phyloP scores from a whole-genome alignment of 2,329 filamentous ascomycete genomes.

The Calonectria pseudoreteaudii region DNA sequence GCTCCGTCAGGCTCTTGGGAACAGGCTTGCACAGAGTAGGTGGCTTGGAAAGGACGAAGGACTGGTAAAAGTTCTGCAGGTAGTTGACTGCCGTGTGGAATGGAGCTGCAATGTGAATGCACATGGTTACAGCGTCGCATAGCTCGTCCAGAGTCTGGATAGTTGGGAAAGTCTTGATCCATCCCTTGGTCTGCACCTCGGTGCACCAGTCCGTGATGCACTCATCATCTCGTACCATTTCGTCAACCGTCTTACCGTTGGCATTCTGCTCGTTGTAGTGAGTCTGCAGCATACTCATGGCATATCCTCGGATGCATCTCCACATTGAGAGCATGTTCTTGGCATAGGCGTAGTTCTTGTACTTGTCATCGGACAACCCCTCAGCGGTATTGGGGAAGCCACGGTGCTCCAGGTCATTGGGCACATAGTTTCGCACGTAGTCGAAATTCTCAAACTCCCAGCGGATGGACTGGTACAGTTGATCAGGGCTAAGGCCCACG shows the following conservation, averaged over 20 bases:
- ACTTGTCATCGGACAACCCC: conserved; percentile 49
- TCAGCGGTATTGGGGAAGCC: conserved; percentile 54
- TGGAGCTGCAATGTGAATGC: conserved; percentile 63
- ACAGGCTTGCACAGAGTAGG: conserved; percentile 50
- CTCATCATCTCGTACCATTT: conserved; percentile 42
- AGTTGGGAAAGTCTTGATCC: conserved; percentile 56
- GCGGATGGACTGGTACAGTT: conserved; percentile 52
- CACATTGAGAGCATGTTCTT: conserved; percentile 59
- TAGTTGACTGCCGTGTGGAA: conserved; percentile 65
- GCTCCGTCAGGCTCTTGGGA: conserved; percentile 45
- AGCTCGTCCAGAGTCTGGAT: conserved; percentile 56
- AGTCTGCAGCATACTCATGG: conserved; percentile 51
- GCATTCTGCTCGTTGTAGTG: conserved; percentile 48
- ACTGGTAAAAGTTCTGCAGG: conserved; percentile 62
- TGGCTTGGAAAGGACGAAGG: conserved; percentile 60
- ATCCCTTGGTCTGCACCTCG: conserved; percentile 54
- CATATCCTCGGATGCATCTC: conserved; percentile 55
- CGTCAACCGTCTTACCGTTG: conserved; percentile 44
- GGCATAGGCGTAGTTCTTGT: conserved; percentile 62
- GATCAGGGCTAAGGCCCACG: conserved; percentile 52
- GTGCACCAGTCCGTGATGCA: conserved; percentile 53
- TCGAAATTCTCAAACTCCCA: conserved; percentile 58
- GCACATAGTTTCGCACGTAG: conserved; percentile 58
- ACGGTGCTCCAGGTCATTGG: conserved; percentile 56
- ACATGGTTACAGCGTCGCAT: conserved; percentile 61